Base-by-base conservation (phyloP, 345 rosid genomes). In the Hibiscus tridactylites region DNA sequence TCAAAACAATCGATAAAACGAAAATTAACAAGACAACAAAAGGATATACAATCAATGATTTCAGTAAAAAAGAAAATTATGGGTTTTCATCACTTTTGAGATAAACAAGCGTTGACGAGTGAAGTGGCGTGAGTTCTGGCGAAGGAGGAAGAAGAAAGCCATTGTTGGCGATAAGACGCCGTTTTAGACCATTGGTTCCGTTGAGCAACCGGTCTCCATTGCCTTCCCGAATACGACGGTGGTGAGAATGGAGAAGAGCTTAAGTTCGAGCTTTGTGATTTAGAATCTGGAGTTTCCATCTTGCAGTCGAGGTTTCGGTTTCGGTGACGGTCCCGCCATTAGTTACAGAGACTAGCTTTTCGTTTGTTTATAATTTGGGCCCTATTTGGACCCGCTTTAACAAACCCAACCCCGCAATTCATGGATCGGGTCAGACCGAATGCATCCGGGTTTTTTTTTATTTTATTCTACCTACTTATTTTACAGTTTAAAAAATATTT, bases 151-250 rank as follows among this genome's bases (percentile, higher is more conserved):
- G 89, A 78, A 29, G 85, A 77, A 70, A 74, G 39, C 99, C 97
- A 95, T 39, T 83, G 77, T 59, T 88, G 81, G 66, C 86, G 81
- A 69, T 17, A 78, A 13, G 85, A 81, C 3, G 85, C 81, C 68
- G 92, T 61, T 68, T 85, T 88, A 56, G 97, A 85, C 99, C 98
- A 94, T 50, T 92, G 97, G 72, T 95, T 92, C 8, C 95, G 80
- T 82, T 90, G 97, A 19, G 99, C 92, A 62, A 91, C 84, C 59
- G 96, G 91, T 73, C 89, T 88, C 99, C 97, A 95, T 37, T 88
- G 85, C 76, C 97, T 85, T 64, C 76, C 65, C 60, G 77, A 80
- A 0, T 88, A 86, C 9, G 89, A 85, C 9, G 88, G 62, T 6
- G 79, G 77, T 69, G 71, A 80, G 50, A 85, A 78, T 53, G 75